A percentile compares a stretch with the other conserved stretches of the same genome.
phyloP scores from a whole-genome alignment of 139 green algal genomes.

The Edaphochlamys debaryana region DNA sequence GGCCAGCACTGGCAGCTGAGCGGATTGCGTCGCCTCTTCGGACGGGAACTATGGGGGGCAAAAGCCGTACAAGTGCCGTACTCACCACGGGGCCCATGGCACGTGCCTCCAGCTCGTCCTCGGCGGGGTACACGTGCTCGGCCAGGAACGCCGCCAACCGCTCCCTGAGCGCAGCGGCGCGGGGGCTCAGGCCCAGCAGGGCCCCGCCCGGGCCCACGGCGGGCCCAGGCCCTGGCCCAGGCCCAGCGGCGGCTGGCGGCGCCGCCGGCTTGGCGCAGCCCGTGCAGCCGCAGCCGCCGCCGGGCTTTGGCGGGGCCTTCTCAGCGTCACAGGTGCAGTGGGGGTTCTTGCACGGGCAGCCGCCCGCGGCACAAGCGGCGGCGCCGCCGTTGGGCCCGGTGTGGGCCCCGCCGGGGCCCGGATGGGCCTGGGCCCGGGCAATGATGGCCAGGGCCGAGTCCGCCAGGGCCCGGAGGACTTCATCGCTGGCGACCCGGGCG shows the following conservation, averaged over 20 bases:
- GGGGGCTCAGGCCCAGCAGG: slow-evolving; percentile 27
- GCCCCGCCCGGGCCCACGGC: background rate
- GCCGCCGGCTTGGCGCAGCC: background rate
- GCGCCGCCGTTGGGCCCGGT: slow-evolving; percentile 10
- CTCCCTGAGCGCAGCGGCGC: slow-evolving; percentile 56
- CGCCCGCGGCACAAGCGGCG: background rate
- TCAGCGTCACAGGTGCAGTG: background rate
- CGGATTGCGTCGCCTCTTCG: too few species aligned
- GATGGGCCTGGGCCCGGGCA: background rate
- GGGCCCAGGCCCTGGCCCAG: too few species aligned
- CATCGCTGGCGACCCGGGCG: slow-evolving; percentile 61
- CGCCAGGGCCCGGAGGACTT: slow-evolving; percentile 73
- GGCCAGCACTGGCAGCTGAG: too few species aligned
- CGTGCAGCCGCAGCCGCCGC: slow-evolving; percentile 6
- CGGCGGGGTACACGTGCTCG: slow-evolving; percentile 80
- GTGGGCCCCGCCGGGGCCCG: background rate
- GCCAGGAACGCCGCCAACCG: slow-evolving; percentile 83
- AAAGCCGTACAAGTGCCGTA: too few species aligned
- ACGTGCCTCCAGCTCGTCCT: slow-evolving; percentile 65
- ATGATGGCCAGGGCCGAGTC: slow-evolving; percentile 69
- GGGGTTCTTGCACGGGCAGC: slow-evolving; percentile 6
- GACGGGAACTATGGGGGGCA: too few species aligned
- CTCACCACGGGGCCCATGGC: slow-evolving; percentile 29
- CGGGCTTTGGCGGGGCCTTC: background rate
- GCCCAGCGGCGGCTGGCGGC: too few species aligned